Base-by-base conservation (phyloP, 225 moss, liverwort and hornwort species). In the Sphagnum contortum region DNA sequence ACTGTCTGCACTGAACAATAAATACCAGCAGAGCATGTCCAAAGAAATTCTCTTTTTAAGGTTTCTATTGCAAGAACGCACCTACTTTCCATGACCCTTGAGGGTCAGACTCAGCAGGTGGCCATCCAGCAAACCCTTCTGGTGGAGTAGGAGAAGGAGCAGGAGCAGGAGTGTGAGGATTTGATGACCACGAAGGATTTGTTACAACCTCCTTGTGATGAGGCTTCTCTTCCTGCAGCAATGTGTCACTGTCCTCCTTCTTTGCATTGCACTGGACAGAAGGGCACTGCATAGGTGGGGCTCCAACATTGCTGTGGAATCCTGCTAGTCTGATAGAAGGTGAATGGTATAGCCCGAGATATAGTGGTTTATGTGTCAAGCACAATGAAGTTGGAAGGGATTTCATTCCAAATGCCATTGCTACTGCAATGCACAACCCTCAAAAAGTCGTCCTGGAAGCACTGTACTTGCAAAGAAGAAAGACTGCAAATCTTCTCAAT, bases 101-200 rank as follows among this genome's bases (percentile, higher is more conserved):
- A 9, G 68, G 6, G 7, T 77, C 77, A 8, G 50, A 70, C 3
- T 72, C 69, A n/a, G 73, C 59, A 62, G 80, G 80, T 6, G 64
- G 67, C 83, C 83, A 84, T 71, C 83, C 83, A 57, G 71, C 76
- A 63, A 68, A 84, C 48, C 59, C 53, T 49, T 80, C 80, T 12
- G 48, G 48, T n/a, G 69, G 57, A 5, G 12, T 49, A 49, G 57
- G 57, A 48, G 57, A 67, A 48, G 47, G 48, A 45, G 44, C 29
- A 45, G 66, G 3, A 58, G 57, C 12, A 57, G 12, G 12, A 12
- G 57, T 58, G 13, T 44, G 51, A 49, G 61, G 60, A 57, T 75
- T 75, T 60, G 44, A 57, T 11, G 57, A 66, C 11, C 11, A 55
- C 77, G 55, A 61, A 9, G 69, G 60, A 4, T 57, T 68, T 9